Evolutionary conservation across 2,329 filamentous ascomycete genomes (phyloP).

Genomic region (Cordyceps farinosa): DNA sequence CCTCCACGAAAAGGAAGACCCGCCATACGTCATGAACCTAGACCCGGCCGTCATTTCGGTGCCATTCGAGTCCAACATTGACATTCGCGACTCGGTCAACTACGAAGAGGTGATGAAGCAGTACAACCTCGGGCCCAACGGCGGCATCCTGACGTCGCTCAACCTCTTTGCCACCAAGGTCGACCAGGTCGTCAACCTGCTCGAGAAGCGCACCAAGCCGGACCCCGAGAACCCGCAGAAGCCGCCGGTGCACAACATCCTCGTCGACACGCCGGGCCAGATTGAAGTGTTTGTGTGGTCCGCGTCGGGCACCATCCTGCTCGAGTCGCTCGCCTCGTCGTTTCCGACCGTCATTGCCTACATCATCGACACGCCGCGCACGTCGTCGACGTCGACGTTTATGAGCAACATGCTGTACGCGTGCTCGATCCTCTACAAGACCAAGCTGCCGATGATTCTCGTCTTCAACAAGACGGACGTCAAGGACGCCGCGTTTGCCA

Average conservation of each 20-base stretch:
- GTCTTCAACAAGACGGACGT: slow-evolving; percentile 99
- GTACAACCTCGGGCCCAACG: slow-evolving; percentile 96
- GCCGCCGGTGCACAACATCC: slow-evolving; percentile 72
- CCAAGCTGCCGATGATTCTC: slow-evolving; percentile 94
- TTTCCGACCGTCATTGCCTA: slow-evolving; percentile 98
- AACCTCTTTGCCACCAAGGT: slow-evolving; percentile 98
- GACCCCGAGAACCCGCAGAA: slow-evolving; percentile 56
- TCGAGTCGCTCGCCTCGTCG: slow-evolving; percentile 86
- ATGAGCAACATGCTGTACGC: slow-evolving; percentile 99
- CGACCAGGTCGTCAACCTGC: slow-evolving; percentile 82
- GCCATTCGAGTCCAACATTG: slow-evolving; percentile 95
- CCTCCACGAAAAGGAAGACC: slow-evolving; percentile 73
- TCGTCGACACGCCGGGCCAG: slow-evolving; percentile 94
- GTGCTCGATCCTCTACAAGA: slow-evolving; percentile 98
- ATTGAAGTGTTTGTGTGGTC: slow-evolving; percentile 99
- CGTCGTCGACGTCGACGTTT: slow-evolving; percentile 89
- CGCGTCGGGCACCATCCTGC: slow-evolving; percentile 86
- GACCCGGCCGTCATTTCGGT: slow-evolving; percentile 92
- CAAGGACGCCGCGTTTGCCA: slow-evolving; percentile 83
- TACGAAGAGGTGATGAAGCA: slow-evolving; percentile 99
- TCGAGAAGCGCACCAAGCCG: slow-evolving; percentile 81
- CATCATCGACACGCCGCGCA: slow-evolving; percentile 93
- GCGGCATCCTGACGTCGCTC: slow-evolving; percentile 89
- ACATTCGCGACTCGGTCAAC: slow-evolving; percentile 97
- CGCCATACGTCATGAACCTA: slow-evolving; percentile 95